Base-by-base conservation (phyloP, 306 rosid species). In the Lathyrus oleraceus region DNA sequence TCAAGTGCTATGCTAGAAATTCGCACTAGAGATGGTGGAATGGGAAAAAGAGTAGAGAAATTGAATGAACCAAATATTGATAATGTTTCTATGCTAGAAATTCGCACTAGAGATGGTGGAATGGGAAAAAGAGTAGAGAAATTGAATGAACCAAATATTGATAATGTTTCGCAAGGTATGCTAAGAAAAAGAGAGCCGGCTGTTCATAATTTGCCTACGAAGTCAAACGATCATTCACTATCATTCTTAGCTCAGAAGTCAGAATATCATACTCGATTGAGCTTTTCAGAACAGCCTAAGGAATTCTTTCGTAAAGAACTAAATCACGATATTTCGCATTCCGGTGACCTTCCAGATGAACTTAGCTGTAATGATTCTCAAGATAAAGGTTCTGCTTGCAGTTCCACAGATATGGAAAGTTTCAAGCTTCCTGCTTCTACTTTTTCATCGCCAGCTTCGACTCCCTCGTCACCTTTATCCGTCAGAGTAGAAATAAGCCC, bases 401-500 rank as follows among this genome's bases (percentile, higher is more conserved):
- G 79, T 68, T 65, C 84, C 30, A n/a, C 16, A 4, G 83, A 74
- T 61, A 61, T 71, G 25, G 78, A 48, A 51, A 78, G 64, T 32
- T 63, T 35, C 63, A 80, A 67, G 53, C n/a, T 59, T 76, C 81
- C 80, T 49, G 61, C 79, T 67, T 57, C 79, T 56, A 72, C 86
- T 73, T 42, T 65, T 70, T 74, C 78, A 30, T 74, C 78, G 4
- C 66, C 67, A 14, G 49, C 36, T 21, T 86, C 78, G 56, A 66
- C 78, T 35, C 60, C n/a, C 19, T 71, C 78, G 4, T 64, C 74
- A 43, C 61, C 70, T 56, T 39, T 35, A 8, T 71, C 71, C 0
- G 72, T 75, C 69, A 83, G 67, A 73, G 77, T 51, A 67, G 84
- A 84, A 74, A 67, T 32, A 66, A 87, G 79, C 70, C 90, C 92